phyloP scores from a whole-genome alignment of 768 basidiomycete species.

The Psilocybe tampanensis region DNA sequence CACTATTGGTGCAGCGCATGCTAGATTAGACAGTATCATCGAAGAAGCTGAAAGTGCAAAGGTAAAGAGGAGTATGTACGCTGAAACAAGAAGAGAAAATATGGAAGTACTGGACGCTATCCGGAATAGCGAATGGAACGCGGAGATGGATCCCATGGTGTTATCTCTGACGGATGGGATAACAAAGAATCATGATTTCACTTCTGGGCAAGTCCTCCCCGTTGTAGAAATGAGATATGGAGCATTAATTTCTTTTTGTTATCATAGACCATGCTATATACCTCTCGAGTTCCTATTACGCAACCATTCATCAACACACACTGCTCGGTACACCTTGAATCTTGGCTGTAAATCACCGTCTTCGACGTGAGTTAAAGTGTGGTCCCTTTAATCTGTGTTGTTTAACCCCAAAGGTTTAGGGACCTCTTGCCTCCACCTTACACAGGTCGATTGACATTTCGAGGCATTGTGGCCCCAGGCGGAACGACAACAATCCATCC shows the following conservation, averaged over 20 bases:
- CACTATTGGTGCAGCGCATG: conserved; percentile 70
- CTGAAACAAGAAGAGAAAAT: conserved; percentile 82
- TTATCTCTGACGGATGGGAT: conserved; percentile 48
- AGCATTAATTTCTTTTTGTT: not conserved
- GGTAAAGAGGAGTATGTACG: conserved; percentile 84
- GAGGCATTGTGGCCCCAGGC: conserved; percentile 57
- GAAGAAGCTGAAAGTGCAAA: conserved; percentile 62
- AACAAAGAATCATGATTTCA: conserved; percentile 64
- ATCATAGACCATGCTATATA: conserved; percentile 52
- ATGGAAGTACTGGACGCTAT: conserved; percentile 68
- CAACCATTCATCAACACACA: conserved; percentile 72
- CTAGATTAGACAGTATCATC: conserved; percentile 61
- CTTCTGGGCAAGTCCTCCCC: conserved; percentile 57
- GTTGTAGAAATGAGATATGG: not conserved
- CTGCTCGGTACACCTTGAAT: conserved; percentile 59
- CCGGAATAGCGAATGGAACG: conserved; percentile 72
- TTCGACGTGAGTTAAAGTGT: conserved; percentile 21
- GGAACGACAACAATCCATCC: conserved; percentile 45
- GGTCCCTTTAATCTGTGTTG: not conserved
- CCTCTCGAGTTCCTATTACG: conserved; percentile 60
- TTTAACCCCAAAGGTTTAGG: conserved; percentile 25
- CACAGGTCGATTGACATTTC: conserved; percentile 66
- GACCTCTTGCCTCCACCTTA: conserved; percentile 56
- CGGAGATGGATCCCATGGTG: conserved; percentile 74
- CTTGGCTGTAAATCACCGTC: conserved; percentile 32